Evolutionary conservation across 306 rosid species (phyloP), one percentile per base, ranked within the genome.

Genomic region (Quercus gilva): DNA sequence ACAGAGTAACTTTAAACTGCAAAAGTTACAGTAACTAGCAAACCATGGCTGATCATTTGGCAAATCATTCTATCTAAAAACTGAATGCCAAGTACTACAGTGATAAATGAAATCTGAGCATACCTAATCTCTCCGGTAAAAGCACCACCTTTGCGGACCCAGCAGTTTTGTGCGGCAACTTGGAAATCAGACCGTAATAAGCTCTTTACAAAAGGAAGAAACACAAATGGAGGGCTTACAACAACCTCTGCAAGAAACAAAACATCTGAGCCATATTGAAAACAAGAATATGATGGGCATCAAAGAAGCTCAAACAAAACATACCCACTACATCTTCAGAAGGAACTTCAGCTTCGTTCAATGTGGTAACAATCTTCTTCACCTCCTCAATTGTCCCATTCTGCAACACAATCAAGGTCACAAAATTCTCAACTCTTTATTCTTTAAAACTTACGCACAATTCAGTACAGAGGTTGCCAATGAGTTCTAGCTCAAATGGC

Each of bases 101-200:
- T 19, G 28, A 68, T 35, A 68, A 68, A 4, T 68, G 13, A 19
- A 23, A 68, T 68, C 51, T 33, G 41, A 35, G 10, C 89, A 82
- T 81, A 89, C 98, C 98, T 94, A 74, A 93, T 76, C 74, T 93
- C 97, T 74, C 97, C 97, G 0, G 97, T 93, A 85, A 74, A 93
- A 79, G 97, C 97, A 77, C 97, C 97, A 58, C 97, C 97, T 85
- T 93, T 93, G 86, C 88, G 85, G 75, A 91, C 97, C 97, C 97
- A 93, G 74, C 85, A 76, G 83, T 91, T 92, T 69, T 93, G 97
- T 29, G 97, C 94, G 1, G 97, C 88, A 0, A 93, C 97, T 52
- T 93, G 90, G 84, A 93, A 91, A 76, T 93, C 97, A n/a, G 94
- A 68, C 80, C 90, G 89, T 79, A 93, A 84, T 15, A 76, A 74